phyloP scores from a whole-genome alignment of 306 rosid genomes.

The Dalbergia cochinchinensis region DNA sequence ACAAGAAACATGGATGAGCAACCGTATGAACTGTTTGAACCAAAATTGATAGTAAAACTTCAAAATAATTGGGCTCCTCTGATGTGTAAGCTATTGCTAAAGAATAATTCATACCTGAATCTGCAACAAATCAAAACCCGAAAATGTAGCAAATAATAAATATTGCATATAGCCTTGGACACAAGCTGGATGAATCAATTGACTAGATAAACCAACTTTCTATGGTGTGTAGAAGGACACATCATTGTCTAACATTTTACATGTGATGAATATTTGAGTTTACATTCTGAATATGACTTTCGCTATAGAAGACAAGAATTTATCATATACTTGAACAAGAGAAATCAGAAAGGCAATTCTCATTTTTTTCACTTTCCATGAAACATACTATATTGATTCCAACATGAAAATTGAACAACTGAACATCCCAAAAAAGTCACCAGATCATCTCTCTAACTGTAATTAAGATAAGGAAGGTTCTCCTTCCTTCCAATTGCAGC shows the following conservation, averaged over 20 bases:
- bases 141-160: neutral
- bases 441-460: too few relatives aligned
- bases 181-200: neutral
- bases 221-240: neutral
- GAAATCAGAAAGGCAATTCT: too few relatives aligned
- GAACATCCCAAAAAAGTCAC: too few relatives aligned
- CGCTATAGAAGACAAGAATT: too few relatives aligned
- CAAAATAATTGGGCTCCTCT: neutral
- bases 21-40: neutral
- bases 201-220: neutral
- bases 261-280: neutral
- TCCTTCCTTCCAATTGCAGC: too few relatives aligned
- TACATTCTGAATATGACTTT: neutral
- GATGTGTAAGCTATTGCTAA: slow-evolving; percentile 10
- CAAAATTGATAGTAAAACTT: neutral
- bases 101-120: neutral
- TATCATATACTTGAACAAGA: too few relatives aligned
- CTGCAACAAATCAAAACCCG: neutral
- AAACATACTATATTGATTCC: too few relatives aligned
- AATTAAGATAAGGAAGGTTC: too few relatives aligned
- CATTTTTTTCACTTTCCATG: too few relatives aligned
- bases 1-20: neutral
- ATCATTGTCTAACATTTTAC: neutral
- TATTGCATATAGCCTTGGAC: neutral
- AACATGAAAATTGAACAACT: neutral